Base-by-base conservation (phyloP, 495 filamentous ascomycete genomes). In the Cryomyces minteri region DNA sequence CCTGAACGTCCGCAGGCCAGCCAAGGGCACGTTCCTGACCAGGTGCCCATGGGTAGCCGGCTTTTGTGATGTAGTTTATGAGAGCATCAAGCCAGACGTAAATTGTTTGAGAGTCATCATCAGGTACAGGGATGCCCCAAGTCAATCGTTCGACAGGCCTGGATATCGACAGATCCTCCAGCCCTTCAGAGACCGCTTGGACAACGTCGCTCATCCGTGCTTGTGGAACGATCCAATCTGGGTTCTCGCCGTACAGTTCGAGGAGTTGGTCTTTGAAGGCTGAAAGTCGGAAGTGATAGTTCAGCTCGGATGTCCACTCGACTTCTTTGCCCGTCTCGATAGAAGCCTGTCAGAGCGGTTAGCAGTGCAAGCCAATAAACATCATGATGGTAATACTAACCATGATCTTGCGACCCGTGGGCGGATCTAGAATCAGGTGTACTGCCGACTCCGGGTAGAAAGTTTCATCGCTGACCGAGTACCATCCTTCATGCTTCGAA, bases 61-160 rank as follows among this genome's bases (percentile, higher is more conserved):
- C 75, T 47, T 75, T 81, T 31, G 87, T 93, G 52, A 92, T 62
- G 54, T 98, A 96, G 61, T 95, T 96, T 51, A 95, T 71, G 28
- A 98, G 70, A 4, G 90, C 90, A 63, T 96, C 92, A 4, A 98
- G 70, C 90, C 90, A 98, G 33, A 96, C 92, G 58, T 96, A 98
- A 50, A 98, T 88, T 3, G 88, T 95, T 62, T 96, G 92, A 12
- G 64, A 73, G 1, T 73, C 62, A 55, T 96, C 90, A 42, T 75
- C 75, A 5, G 90, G 90, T 33, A 94, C 88, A 5, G 72, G 78
- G 44, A 98, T 88, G 3, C 92, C 90, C 90, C 90, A 98, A 25
- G 59, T 73, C 28, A 96, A 62, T 32, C 90, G 71, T 43, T 81
- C 73, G 10, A 68, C 60, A 0, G 90, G 92, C 31, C 92, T 70